Base-by-base conservation (phyloP, 148 eudicot genomes). In the Dianthus caryophyllus region DNA sequence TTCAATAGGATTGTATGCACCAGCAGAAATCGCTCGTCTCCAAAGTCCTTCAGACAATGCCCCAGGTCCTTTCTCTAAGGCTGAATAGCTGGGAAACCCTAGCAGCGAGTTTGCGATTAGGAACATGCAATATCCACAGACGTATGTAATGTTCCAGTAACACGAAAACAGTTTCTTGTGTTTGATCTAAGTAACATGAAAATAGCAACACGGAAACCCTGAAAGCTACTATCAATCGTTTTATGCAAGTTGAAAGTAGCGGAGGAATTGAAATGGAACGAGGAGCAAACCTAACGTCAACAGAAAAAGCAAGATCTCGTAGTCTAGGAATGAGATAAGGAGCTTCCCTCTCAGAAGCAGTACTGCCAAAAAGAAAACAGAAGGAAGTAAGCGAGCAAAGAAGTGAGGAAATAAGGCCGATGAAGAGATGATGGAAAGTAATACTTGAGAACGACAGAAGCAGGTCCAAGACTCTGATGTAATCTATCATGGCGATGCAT, bases 401-500 rank as follows among this genome's bases (percentile, higher is more conserved):
- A 25, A 46, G 9, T 33, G 54, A 63, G 39, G 51, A 57, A 44
- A 73, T 33, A 33, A 33, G 14, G 49, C 53, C 66, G 29, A 51
- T 3, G 25, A 21, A n/a, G 64, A 17, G 36, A 43, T 56, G 47
- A 2, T 30, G 47, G 29, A 43, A n/a, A 36, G 33, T 14, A 56
- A 52, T 87, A 94, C 99, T 94, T 94, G 78, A 94, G 91, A 82
- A 84, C 88, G 69, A 94, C 90, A 68, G 99, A 94, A 71, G 97
- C 83, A 70, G 99, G 99, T 72, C 99, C 99, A 70, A 94, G 93
- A 82, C 99, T 94, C 77, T 94, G 99, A 75, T 94, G 99, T 75
- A 94, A 80, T 74, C 90, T 82, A 25, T 94, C 96, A 78, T 67
- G 83, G 71, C 81, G 90, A 78, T 94, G 97, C 99, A 94, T 94